These are phyloP conservation scores for Lentinus brumalis DNA, from an alignment of 768 basidiomycete genomes.

Conservation along the genomic window DNA sequence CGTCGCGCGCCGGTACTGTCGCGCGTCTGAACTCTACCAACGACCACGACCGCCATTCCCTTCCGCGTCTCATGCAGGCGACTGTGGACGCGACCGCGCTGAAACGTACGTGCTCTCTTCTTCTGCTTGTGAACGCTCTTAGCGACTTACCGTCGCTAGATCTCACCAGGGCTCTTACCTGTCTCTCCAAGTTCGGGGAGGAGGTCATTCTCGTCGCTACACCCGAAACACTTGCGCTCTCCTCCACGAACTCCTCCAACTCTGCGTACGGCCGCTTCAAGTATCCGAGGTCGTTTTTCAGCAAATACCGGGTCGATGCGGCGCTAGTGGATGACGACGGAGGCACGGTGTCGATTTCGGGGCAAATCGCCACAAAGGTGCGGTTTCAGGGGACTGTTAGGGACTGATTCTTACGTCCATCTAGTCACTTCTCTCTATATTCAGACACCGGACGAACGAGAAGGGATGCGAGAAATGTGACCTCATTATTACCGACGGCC, in stretches of 20 bases:
- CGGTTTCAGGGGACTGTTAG: not conserved
- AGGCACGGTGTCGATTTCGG: slow-evolving; percentile 44
- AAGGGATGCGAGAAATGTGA: slow-evolving; percentile 80
- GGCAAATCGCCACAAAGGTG: slow-evolving; percentile 74
- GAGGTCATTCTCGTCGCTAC: slow-evolving; percentile 73
- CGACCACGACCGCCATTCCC: too few species aligned
- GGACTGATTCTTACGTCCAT: not conserved
- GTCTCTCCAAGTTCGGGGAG: slow-evolving; percentile 82
- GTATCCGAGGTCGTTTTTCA: slow-evolving; percentile 69
- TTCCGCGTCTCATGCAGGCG: slow-evolving; percentile 55
- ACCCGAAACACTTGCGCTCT: slow-evolving; percentile 59
- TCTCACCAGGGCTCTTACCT: slow-evolving; percentile 72
- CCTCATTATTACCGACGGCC: slow-evolving; percentile 63
- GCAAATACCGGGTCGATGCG: slow-evolving; percentile 54
- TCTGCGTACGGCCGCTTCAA: slow-evolving; percentile 83
- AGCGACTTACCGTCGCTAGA: slow-evolving; percentile 42
- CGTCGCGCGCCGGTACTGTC: too few species aligned
- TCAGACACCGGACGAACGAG: slow-evolving; percentile 75
- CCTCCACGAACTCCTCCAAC: slow-evolving; percentile 76
- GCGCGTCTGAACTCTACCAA: too few species aligned
- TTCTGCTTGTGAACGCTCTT: not conserved
- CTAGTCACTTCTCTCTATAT: slow-evolving; percentile 67
- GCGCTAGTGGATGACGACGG: slow-evolving; percentile 36
- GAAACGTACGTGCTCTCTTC: slow-evolving; percentile 38
- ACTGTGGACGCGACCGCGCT: slow-evolving; percentile 61